Conservation (phyloP, 139 green algal genomes). For the Marvania coccoides region DNA sequence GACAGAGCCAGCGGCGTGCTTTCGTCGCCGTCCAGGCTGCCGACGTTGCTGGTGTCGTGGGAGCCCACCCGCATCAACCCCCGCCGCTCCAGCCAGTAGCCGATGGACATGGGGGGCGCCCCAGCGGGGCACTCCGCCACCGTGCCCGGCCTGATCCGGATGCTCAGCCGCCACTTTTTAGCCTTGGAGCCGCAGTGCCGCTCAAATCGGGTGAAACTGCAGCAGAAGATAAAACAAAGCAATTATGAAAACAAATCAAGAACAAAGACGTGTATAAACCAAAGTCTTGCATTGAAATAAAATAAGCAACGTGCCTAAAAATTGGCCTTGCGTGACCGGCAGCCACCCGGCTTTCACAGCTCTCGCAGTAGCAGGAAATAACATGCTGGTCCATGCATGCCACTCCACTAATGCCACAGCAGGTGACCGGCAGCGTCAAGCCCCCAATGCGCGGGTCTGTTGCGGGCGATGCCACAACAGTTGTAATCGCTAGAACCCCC, state of each 20-base stretch:
- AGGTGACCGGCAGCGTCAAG: constrained; percentile 17
- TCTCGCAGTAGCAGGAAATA: constrained; percentile 11
- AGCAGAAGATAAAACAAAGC: no score
- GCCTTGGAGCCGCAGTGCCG: constrained; percentile 16
- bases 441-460: no score
- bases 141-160: constrained; percentile 13
- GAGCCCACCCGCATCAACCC: constrained; percentile 3
- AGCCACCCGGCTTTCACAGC: constrained; percentile 7
- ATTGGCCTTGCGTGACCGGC: constrained; percentile 14
- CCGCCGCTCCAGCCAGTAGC: constrained; percentile 17
- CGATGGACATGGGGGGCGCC: constrained; percentile 7
- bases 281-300: no score
- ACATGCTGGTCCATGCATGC: constrained; percentile 24
- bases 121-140: constrained; percentile 10
- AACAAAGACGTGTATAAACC: no score
- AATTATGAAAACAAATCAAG: no score
- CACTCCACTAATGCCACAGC: constrained; percentile 15
- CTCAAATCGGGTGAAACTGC: constrained; percentile 25
- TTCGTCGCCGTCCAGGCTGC: not conserved
- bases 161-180: constrained; percentile 22
- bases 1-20: not conserved
- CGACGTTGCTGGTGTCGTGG: not conserved
- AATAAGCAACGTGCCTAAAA: no score
- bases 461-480: no score
- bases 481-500: no score